Evolutionary conservation across 75 land plant genomes (phyloP).

Genomic region (Picea sitchensis): DNA sequence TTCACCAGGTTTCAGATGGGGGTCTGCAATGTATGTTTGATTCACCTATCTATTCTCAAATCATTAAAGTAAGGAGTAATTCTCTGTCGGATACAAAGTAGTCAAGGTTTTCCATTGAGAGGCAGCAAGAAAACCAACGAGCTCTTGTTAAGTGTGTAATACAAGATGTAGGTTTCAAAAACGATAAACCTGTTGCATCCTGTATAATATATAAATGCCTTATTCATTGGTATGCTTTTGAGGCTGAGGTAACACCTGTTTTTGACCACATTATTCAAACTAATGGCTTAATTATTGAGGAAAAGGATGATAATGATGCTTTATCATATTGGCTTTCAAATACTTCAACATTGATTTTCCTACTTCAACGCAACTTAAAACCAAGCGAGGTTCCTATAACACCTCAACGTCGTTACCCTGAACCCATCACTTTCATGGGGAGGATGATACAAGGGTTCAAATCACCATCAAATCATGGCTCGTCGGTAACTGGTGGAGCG

Average conservation of each 20-base stretch:
- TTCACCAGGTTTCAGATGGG: constrained; percentile 30
- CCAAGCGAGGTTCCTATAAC: constrained; percentile 61
- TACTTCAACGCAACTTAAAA: constrained; percentile 68
- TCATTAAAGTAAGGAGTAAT: constrained; percentile 30
- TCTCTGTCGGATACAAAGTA: constrained; percentile 55
- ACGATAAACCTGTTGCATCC: constrained; percentile 92
- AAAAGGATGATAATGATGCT: constrained; percentile 57
- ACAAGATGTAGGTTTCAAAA: constrained; percentile 78
- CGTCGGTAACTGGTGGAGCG: too few species aligned
- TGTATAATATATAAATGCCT: constrained; percentile 86
- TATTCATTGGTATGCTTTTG: constrained; percentile 89
- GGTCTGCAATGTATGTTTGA: constrained; percentile 44
- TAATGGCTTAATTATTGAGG: constrained; percentile 74
- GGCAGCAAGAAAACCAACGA: constrained; percentile 90
- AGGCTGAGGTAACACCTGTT: constrained; percentile 85
- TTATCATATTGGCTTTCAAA: constrained; percentile 97
- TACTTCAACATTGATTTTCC: constrained; percentile 82
- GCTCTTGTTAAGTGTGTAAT: constrained; percentile 73
- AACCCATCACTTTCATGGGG: constrained; percentile 39
- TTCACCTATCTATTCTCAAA: constrained; percentile 54
- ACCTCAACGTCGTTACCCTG: constrained; percentile 53
- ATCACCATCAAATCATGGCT: too few species aligned
- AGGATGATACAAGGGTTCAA: constrained; percentile 45
- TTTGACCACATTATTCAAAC: constrained; percentile 84
- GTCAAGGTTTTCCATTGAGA: constrained; percentile 52